Percentiles rank a stretch among this genome's conserved stretches.
These are phyloP conservation scores for Pseudogymnoascus verrucosus DNA, from an alignment of 2,329 filamentous ascomycete genomes.

Conservation along the genomic window DNA sequence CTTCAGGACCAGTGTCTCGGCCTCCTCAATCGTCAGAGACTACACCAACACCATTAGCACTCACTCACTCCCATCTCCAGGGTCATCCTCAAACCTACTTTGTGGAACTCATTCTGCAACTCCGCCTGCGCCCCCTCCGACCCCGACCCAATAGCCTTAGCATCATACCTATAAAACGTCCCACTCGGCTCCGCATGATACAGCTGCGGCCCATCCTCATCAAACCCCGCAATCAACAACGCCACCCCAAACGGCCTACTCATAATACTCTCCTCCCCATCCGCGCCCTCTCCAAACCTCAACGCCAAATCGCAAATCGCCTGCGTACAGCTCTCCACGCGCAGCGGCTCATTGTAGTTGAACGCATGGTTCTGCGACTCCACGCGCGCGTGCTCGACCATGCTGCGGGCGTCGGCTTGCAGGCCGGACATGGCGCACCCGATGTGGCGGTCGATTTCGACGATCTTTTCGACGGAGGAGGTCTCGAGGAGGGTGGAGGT, in stretches of 20 bases:
- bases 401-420: slow-evolving; percentile 93
- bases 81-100: slow-evolving; percentile 38
- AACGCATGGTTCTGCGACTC: slow-evolving; percentile 96
- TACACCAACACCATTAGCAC: slow-evolving; percentile 28
- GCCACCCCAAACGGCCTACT: slow-evolving; percentile 94
- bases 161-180: slow-evolving; percentile 98
- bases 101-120: slow-evolving; percentile 97
- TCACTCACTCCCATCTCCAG: background rate
- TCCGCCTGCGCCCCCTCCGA: slow-evolving; percentile 97
- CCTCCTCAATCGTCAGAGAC: slow-evolving; percentile 86
- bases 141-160: slow-evolving; percentile 95
- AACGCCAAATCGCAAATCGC: slow-evolving; percentile 96
- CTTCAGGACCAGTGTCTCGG: slow-evolving; percentile 92
- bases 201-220: slow-evolving; percentile 93
- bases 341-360: slow-evolving; percentile 92
- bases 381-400: slow-evolving; percentile 97
- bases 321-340: slow-evolving; percentile 96
- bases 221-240: slow-evolving; percentile 89
- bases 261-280: slow-evolving; percentile 98
- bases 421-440: slow-evolving; percentile 98
- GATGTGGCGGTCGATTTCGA: slow-evolving; percentile 98
- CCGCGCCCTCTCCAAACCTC: slow-evolving; percentile 92
- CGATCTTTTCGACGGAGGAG: slow-evolving; percentile 97
- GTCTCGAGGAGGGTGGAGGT: slow-evolving; percentile 96
- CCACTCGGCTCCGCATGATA: slow-evolving; percentile 98